phyloP scores from a whole-genome alignment of 1,284 basidiomycete genomes.

The Trichosporon faecale region DNA sequence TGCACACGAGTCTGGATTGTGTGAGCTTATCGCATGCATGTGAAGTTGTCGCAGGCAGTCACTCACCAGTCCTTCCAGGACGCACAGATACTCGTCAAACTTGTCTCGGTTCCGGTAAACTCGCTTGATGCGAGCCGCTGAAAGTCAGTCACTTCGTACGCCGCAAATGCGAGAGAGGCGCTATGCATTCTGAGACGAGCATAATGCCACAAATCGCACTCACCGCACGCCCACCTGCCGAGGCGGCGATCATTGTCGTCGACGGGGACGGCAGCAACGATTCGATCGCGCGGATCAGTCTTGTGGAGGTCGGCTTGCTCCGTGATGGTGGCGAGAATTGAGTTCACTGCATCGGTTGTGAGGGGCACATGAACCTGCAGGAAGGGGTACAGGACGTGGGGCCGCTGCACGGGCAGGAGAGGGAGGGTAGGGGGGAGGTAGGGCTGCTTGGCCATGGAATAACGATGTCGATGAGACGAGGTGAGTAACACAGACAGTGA shows the following conservation, averaged over 20 bases:
- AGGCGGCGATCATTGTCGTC: conserved; percentile 43
- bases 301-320: conserved; percentile 31
- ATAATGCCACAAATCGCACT: conserved; percentile 17
- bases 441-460: conserved; percentile 21
- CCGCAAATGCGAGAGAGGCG: neutral
- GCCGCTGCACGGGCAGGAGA: conserved; percentile 40
- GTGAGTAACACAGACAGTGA: neutral
- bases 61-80: conserved; percentile 44
- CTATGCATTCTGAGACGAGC: neutral
- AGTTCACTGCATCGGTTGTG: conserved; percentile 31
- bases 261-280: conserved; percentile 44
- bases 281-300: conserved; percentile 24
- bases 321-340: conserved; percentile 36
- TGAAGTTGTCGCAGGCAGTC: too few species aligned
- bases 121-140: conserved; percentile 43
- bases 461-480: neutral
- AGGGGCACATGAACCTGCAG: conserved; percentile 35
- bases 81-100: conserved; percentile 28
- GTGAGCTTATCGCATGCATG: neutral
- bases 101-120: conserved; percentile 32
- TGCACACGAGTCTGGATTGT: conserved; percentile 34
- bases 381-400: conserved; percentile 43
- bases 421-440: conserved; percentile 44
- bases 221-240: conserved; percentile 46
- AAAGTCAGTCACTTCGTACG: neutral